Conservation (phyloP, 257 asterid genomes). For the Voacanga thouarsii region DNA sequence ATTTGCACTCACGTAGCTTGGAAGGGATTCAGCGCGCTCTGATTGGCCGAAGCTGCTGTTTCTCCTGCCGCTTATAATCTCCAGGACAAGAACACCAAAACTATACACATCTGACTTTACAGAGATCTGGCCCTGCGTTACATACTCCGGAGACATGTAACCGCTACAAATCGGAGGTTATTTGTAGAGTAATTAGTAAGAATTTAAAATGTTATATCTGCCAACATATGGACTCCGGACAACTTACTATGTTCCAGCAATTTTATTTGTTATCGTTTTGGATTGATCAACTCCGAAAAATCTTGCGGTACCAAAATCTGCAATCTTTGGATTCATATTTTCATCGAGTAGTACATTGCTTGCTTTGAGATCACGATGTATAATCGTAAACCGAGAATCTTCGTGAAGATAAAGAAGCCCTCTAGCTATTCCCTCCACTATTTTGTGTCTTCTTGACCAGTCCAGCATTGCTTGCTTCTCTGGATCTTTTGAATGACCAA, state of each 20-base stretch:
- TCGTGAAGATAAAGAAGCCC: conserved; percentile 37
- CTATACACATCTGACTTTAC: conserved; percentile 7
- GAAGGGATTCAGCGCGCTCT: conserved; percentile 12
- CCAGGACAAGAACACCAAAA: neutral
- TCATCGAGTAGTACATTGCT: conserved; percentile 28
- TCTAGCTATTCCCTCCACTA: conserved; percentile 23
- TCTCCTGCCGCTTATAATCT: conserved; percentile 13
- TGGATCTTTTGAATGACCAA: neutral
- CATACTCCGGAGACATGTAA: conserved; percentile 6
- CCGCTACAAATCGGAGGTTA: neutral
- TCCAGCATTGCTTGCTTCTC: conserved; percentile 7
- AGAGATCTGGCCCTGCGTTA: neutral
- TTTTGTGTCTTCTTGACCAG: conserved; percentile 20
- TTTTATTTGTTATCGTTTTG: conserved; percentile 10
- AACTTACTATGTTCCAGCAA: conserved; percentile 28
- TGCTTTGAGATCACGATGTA: conserved; percentile 39
- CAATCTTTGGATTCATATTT: conserved; percentile 34
- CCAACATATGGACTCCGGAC: neutral
- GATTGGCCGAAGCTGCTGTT: neutral
- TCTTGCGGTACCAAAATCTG: conserved; percentile 34
- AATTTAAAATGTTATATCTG: neutral
- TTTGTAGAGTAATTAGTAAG: neutral
- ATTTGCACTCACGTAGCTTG: conserved; percentile 4
- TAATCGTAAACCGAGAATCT: conserved; percentile 29
- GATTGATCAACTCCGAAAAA: conserved; percentile 18